Conservation (phyloP, 805 yeast genomes). For the Candida broadrunensis region DNA sequence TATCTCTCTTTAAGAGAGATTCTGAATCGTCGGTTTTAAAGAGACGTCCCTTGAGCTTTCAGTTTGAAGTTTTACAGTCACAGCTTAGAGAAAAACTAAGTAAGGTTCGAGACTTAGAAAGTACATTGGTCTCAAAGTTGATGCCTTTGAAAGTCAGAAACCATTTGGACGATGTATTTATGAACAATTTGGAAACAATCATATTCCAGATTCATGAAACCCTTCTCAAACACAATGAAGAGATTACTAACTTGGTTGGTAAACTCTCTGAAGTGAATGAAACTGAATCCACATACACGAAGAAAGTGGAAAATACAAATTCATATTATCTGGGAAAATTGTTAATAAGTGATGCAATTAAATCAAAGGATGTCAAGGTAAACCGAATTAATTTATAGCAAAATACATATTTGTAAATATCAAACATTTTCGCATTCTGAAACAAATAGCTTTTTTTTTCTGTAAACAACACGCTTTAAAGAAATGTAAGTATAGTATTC, state of each 20-base stretch:
- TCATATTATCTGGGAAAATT: background rate
- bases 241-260: no score
- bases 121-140: slow-evolving; percentile 20
- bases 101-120: slow-evolving; percentile 18
- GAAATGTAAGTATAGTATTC: no score
- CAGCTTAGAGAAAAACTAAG: slow-evolving; percentile 24
- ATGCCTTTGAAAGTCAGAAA: slow-evolving; percentile 32
- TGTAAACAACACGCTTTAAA: no score
- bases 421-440: no score
- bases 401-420: no score
- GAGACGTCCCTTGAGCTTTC: slow-evolving; percentile 29
- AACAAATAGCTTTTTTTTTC: no score
- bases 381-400: background rate
- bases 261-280: no score
- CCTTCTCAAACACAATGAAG: no score
- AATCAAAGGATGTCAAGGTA: background rate
- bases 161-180: slow-evolving; percentile 12
- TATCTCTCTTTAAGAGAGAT: slow-evolving; percentile 14
- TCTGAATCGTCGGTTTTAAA: slow-evolving; percentile 6
- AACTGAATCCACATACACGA: background rate
- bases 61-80: slow-evolving; percentile 21
- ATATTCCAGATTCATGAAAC: slow-evolving; percentile 12
- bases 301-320: no score
- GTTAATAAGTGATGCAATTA: background rate
- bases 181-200: slow-evolving; percentile 24